Base-by-base conservation (phyloP, 1,284 basidiomycete species). In the Coniophora puteana region DNA sequence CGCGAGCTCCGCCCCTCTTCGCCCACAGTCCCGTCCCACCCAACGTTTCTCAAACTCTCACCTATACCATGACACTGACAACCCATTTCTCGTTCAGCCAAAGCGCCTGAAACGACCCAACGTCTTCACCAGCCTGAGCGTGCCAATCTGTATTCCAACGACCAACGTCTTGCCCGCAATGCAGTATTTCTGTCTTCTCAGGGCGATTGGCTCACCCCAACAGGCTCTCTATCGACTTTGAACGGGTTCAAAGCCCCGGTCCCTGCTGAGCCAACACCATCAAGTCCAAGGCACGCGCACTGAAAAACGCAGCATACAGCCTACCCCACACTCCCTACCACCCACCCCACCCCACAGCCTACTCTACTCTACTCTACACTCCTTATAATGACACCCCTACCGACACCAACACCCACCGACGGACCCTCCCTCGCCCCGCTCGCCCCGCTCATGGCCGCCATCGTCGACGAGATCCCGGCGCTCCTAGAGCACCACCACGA, bases 401-500 rank as follows among this genome's bases (percentile, higher is more conserved):
- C 27, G n/a, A 21, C 38, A 18, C 12, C 25, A 4, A 11, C 24
- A 16, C n/a, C 40, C 7, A 23, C 40, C 13, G 16, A 30, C 20
- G 29, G 29, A 31, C 6, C 14, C 12, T 17, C 47, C 25, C 38
- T 57, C 1, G 56, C 51, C 30, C 31, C 46, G 0, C 21, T 47
- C 12, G 43, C 43, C 18, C 49, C 51, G 18, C n/a, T n/a, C n/a
- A n/a, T n/a, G n/a, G n/a, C n/a, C n/a, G 18, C 8, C 6, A 30
- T 57, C 16, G 26, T 52, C 34, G 36, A n/a, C 38, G 51, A 38
- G 8, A 44, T 57, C 21, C 43, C 55, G 16, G 32, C 41, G 24
- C 46, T 60, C 25, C 37, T 60, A 38, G 41, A 26, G 11, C 53
- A 42, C 31, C 49, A 54, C 20, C 48, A 32, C 27, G 29, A 50